Evolutionary conservation across 2,329 filamentous ascomycete species (phyloP), one percentile per base, ranked within the genome.

Genomic region (Microdochium nivale): DNA sequence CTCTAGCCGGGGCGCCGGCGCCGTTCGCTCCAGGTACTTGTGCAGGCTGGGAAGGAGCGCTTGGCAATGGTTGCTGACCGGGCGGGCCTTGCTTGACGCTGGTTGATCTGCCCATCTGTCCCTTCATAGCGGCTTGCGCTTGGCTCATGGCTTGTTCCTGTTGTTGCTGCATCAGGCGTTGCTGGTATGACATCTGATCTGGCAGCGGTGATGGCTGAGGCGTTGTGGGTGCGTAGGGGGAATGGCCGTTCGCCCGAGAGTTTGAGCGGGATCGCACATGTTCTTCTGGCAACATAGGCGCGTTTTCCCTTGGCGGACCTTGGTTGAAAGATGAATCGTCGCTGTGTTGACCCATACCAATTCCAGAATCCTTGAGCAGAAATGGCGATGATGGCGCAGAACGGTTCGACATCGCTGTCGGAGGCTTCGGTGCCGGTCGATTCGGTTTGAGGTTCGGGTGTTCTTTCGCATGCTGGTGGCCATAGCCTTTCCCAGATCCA

Each of bases 351-450:
- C 76, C 72, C 70, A 86, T 79, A 58, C 77, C 79, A 60, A 84
- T 83, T 37, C 77, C 81, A 24, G 81, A 84, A 62, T 86, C 82
- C 63, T 79, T 87, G 52, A 72, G 72, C 46, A 69, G 66, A 62
- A 80, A 80, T 21, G 80, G 77, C 23, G 77, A 72, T 25, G 80
- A 74, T 25, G 82, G 78, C 35, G 78, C 77, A 49, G 77, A 68
- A 61, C 83, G 75, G 48, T 77, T 73, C 33, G 80, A 78, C 58
- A 81, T 70, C 60, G 76, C 76, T 63, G 78, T 79, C 49, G 92
- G 94, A n/a, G 92, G 88, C 68, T 88, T 88, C 49, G 91, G 94
- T 47, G 92, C 90, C 51, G 90, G 88, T 54, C 94, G 83, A 62
- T 83, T 87, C 49, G 94, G 91, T 64, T 95, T 78, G 61, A 90